Evolutionary conservation across 108 stramenopile genomes (phyloP), one percentile per base, ranked within the genome.

Genomic region (Fragilaria crotonensis): DNA sequence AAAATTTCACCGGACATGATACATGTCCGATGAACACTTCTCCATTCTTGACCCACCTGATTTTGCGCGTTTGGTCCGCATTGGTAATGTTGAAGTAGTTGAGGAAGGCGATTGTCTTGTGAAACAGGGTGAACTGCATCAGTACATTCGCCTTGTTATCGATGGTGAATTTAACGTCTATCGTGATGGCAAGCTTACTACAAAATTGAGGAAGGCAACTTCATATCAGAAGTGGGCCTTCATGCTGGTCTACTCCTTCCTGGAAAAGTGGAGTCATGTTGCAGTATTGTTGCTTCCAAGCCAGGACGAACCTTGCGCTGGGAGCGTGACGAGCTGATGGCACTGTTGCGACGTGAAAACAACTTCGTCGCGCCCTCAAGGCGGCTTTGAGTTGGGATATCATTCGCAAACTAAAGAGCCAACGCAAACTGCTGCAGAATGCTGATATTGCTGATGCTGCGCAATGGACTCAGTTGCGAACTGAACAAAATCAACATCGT

Each of bases 311-410:
- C 66, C 2, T 27, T 91, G 48, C 31, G 63, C 20, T 91, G 89
- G 89, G 83, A 87, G 23, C 70, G 87, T 29, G 66, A 71, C 21
- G 80, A 87, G 53, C 57, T 88, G 48, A 69, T 87, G 36, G 64
- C 79, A 44, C 56, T 92, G 21, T 45, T 88, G 46, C 70, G 78
- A 25, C 19, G 61, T 20, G 71, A 85, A 56, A 73, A 29, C 32
- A 50, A 52, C 54, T 89, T 25, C 70, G 69, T 22, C 76, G 74
- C 7, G 62, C 87, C 7, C 45, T 93, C 45, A 82, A 87, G 70
- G 78, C 85, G 0, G 73, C 71, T 25, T 54, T 93, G 45, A 75
- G 70, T 55, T 93, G 87, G 87, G 91, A 93, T 65, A 85, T 93
- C 67, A 84, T 93, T 0, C 83, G 84, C 32, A 93, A 93, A 59